phyloP scores from a whole-genome alignment of 768 basidiomycete species.

The Mycena rosella region DNA sequence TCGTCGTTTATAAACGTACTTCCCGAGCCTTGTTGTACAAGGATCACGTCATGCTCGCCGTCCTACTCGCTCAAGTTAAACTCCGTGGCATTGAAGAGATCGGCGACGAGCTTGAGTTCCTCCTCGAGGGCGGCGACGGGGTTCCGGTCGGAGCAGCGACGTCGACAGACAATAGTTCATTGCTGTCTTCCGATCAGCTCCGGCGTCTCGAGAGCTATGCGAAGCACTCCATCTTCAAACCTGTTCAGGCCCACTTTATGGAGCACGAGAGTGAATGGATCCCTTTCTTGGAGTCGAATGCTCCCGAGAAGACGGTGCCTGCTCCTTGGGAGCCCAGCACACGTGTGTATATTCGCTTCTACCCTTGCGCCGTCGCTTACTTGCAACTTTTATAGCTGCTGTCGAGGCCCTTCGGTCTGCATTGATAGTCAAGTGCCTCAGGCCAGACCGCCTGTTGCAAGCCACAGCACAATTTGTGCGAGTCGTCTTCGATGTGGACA shows the following conservation, averaged over 20 bases:
- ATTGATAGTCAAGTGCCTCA: conserved; percentile 88
- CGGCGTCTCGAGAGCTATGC: conserved; percentile 79
- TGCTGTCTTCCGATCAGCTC: conserved; percentile 77
- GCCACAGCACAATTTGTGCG: conserved; percentile 83
- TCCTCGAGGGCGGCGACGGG: conserved; percentile 90
- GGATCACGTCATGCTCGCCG: conserved; percentile 92
- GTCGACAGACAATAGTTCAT: conserved; percentile 52
- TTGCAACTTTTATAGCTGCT: conserved; percentile 62
- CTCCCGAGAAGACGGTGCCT: conserved; percentile 80
- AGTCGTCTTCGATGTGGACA: conserved; percentile 82
- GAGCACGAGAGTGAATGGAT: conserved; percentile 78
- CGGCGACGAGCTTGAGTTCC: conserved; percentile 87
- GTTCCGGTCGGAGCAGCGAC: conserved; percentile 54
- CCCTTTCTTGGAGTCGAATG: conserved; percentile 73
- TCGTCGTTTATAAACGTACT: conserved; percentile 88
- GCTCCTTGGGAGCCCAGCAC: conserved; percentile 82
- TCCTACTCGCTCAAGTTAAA: conserved; percentile 91
- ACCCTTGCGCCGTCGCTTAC: conserved; percentile 1
- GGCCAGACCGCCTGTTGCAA: conserved; percentile 92
- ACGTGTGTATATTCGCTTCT: conserved; percentile 63
- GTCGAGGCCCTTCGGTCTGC: conserved; percentile 81
- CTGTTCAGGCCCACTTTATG: conserved; percentile 72
- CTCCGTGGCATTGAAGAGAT: conserved; percentile 85
- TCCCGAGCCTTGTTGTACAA: conserved; percentile 90
- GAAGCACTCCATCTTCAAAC: conserved; percentile 81